Base-by-base conservation (phyloP, 148 eudicot species). In the Fagopyrum tataricum region DNA sequence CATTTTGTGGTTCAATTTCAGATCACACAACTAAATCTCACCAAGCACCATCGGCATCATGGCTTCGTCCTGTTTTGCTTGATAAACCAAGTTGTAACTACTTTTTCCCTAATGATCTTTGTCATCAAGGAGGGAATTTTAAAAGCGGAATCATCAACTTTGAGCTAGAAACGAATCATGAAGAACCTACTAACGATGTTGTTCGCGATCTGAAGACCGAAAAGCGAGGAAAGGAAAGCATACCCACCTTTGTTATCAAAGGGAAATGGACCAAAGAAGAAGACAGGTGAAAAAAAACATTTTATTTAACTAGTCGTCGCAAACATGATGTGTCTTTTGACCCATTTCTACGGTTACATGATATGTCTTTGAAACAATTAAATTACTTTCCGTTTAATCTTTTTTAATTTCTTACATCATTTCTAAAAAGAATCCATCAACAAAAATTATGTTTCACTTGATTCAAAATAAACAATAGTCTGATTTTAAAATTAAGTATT, bases 221-320 rank as follows among this genome's bases (percentile, higher is more conserved):
- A 41, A 84, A 42, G 78, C 81, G 51, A 46, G 58, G 31, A 15
- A 84, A 71, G n/a, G 56, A 21, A 2, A 5, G 23, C 40, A 31
- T 73, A 73, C 76, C 71, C 7, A 37, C 71, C n/a, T 59, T 23
- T 62, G 44, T 79, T 71, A 82, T 82, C 74, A 90, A 89, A 81
- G 91, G 98, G 7, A 90, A 87, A 72, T 93, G 98, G 98, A 86
- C 89, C 1, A 82, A 76, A 13, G 84, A 85, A 76, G 96, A 93
- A 78, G 94, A 93, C 71, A 86, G 90, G 98, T 90, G 43, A 44
- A 49, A 70, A 14, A 15, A 52, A 58, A n/a, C n/a, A n/a, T n/a
- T n/a, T n/a, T n/a, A n/a, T n/a, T n/a, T n/a, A n/a, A n/a, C n/a
- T n/a, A n/a, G n/a, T n/a, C n/a, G n/a, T n/a, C n/a, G n/a, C n/a